Conservation (phyloP, 768 basidiomycete genomes). For the Piloderma croceum region DNA sequence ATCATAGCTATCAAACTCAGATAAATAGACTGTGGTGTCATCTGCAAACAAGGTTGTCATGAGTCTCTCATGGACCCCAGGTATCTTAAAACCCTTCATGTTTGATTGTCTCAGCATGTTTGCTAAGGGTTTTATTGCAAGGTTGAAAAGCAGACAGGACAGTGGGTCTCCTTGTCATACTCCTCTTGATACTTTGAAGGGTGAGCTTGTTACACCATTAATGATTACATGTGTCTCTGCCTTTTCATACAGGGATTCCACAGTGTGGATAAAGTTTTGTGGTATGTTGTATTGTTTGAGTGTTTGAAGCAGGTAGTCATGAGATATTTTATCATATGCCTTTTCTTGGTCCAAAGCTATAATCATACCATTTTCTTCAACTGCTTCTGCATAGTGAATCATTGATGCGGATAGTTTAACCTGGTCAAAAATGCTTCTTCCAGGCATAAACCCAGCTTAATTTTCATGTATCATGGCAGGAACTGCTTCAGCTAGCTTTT, state of each 20-base stretch:
- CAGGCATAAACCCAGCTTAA: conserved; percentile 21
- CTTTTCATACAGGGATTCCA: conserved; percentile 16
- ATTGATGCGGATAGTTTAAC: conserved; percentile 12
- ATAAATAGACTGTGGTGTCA: conserved; percentile 18
- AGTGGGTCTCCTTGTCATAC: conserved; percentile 29
- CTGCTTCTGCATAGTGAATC: conserved; percentile 2
- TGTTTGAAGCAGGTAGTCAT: conserved; percentile 10
- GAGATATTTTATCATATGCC: conserved; percentile 16
- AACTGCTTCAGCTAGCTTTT: conserved; percentile 5
- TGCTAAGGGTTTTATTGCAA: conserved; percentile 27
- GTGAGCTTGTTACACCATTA: conserved; percentile 18
- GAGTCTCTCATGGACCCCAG: conserved; percentile 5
- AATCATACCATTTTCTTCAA: conserved; percentile 7
- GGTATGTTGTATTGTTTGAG: conserved; percentile 5
- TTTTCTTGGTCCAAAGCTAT: conserved; percentile 14
- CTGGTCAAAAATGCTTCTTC: conserved; percentile 14
- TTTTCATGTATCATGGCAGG: conserved; percentile 10
- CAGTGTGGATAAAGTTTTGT: conserved; percentile 5
- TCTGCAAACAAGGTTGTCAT: conserved; percentile 21
- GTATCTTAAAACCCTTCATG: conserved; percentile 15
- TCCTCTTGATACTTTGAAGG: conserved; percentile 17
- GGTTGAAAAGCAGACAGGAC: conserved; percentile 24
- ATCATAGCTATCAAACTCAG: neutral
- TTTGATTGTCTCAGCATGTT: conserved; percentile 10
- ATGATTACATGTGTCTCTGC: conserved; percentile 19